phyloP scores from a whole-genome alignment of 495 filamentous ascomycete species.

The Lindgomyces ingoldianus region DNA sequence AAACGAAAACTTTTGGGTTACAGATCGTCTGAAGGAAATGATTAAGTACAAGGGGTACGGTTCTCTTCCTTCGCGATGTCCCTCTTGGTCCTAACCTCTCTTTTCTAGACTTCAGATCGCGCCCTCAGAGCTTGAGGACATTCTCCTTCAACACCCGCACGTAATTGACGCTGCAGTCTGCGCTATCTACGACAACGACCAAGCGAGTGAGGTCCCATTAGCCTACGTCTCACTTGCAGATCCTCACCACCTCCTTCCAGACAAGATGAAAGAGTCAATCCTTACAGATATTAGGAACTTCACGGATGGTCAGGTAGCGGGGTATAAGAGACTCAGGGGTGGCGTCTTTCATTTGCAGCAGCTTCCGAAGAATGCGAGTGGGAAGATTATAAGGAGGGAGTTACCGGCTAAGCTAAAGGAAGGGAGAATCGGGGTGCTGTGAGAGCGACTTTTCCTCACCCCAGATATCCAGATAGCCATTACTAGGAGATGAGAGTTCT shows the following conservation, averaged over 20 bases:
- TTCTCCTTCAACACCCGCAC: conserved; percentile 22
- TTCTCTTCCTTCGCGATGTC: background rate
- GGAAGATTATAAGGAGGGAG: conserved; percentile 24
- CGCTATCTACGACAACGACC: conserved; percentile 10
- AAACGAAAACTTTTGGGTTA: conserved; percentile 24
- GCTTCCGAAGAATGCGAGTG: conserved; percentile 27
- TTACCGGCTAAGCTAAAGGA: conserved; percentile 24
- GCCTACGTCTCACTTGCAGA: conserved; percentile 20
- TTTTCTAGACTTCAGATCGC: conserved; percentile 16
- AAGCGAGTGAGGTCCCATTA: conserved; percentile 24
- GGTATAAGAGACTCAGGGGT: conserved; percentile 27
- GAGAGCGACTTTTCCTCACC: too few species aligned
- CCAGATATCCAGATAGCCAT: too few species aligned
- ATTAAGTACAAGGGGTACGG: conserved; percentile 31
- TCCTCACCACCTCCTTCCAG: background rate
- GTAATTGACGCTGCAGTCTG: conserved; percentile 29
- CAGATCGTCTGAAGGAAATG: conserved; percentile 29
- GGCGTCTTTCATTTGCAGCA: conserved; percentile 21
- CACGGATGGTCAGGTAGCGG: conserved; percentile 15
- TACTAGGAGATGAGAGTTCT: too few species aligned
- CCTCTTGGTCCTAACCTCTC: background rate
- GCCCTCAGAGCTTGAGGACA: conserved; percentile 26
- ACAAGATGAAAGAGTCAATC: background rate
- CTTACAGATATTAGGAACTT: conserved; percentile 13
- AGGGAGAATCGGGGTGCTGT: conserved; percentile 6